Evolutionary conservation across 495 filamentous ascomycete species (phyloP).

Genomic region (Jackrogersella multiformis): DNA sequence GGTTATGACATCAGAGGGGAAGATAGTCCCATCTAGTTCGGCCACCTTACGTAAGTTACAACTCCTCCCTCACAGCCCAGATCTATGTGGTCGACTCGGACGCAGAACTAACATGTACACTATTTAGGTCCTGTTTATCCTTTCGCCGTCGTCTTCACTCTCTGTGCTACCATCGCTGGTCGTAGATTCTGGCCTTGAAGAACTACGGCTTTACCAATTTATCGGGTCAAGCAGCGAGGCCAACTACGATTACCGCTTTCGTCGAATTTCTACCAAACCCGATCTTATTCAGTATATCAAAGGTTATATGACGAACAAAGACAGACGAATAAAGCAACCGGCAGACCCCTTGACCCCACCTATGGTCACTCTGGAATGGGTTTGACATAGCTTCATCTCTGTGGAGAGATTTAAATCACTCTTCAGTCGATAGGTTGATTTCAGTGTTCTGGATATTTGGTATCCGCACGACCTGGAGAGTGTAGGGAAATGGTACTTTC

Average conservation of each 20-base stretch:
- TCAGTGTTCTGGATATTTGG: too few relatives aligned
- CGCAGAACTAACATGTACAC: conserved; percentile 12
- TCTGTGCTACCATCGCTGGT: conserved; percentile 33
- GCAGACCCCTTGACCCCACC: too few relatives aligned
- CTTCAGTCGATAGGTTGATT: too few relatives aligned
- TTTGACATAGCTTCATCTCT: too few relatives aligned
- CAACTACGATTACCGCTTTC: background rate
- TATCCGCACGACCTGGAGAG: too few relatives aligned
- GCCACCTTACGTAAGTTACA: conserved; percentile 57
- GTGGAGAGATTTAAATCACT: too few relatives aligned
- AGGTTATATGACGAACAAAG: background rate
- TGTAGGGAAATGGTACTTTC: too few relatives aligned
- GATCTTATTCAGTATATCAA: background rate
- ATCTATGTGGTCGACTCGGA: background rate
- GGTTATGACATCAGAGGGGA: conserved; percentile 76
- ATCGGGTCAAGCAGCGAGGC: background rate
- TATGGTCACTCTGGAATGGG: too few relatives aligned
- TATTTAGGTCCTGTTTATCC: conserved; percentile 31
- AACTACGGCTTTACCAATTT: background rate
- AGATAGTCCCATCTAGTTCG: conserved; percentile 67
- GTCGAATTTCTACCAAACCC: background rate
- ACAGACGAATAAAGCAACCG: too few relatives aligned
- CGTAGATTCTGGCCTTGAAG: conserved; percentile 42
- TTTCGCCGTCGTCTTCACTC: conserved; percentile 20
- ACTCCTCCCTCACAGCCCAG: background rate